phyloP scores from a whole-genome alignment of 1,139 yeast genomes.

The Candida sp. region DNA sequence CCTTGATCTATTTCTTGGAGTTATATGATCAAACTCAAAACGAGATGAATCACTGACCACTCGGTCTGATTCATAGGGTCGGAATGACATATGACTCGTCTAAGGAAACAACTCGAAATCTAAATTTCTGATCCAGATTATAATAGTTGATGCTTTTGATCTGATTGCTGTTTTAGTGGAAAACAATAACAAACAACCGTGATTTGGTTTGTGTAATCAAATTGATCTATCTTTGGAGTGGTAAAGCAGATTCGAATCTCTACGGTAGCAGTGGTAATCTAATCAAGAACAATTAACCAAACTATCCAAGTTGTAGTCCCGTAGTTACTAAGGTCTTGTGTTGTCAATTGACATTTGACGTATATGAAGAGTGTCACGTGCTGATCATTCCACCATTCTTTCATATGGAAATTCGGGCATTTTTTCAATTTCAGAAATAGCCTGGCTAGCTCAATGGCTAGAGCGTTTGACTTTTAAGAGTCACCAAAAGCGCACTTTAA shows the following conservation, averaged over 20 bases:
- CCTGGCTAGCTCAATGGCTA: slow-evolving; percentile 49
- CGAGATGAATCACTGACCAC: slow-evolving; percentile 30
- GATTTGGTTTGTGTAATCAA: background rate
- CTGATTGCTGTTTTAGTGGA: background rate
- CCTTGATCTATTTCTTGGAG: slow-evolving; percentile 22
- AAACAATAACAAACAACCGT: background rate
- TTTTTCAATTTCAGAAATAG: slow-evolving; percentile 7
- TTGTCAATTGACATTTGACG: too few relatives aligned
- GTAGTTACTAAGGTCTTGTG: too few relatives aligned
- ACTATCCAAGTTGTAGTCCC: too few relatives aligned
- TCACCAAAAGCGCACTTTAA: slow-evolving; percentile 3
- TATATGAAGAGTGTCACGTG: too few relatives aligned
- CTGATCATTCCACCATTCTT: too few relatives aligned
- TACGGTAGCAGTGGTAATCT: too few relatives aligned
- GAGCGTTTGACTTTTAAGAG: slow-evolving; percentile 42
- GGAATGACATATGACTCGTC: slow-evolving; percentile 11
- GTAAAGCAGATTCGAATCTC: too few relatives aligned
- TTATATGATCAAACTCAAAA: slow-evolving; percentile 21
- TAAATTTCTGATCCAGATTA: background rate
- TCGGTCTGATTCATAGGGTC: slow-evolving; percentile 20
- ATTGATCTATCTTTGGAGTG: too few relatives aligned
- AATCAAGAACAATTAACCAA: too few relatives aligned
- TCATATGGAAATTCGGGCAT: background rate
- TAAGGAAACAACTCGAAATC: background rate
- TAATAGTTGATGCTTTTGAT: background rate